A percentile compares a stretch with the other conserved stretches of the same genome.
Conservation (phyloP, 192 early-diverging fungal species). For the Lobosporangium transversale region DNA sequence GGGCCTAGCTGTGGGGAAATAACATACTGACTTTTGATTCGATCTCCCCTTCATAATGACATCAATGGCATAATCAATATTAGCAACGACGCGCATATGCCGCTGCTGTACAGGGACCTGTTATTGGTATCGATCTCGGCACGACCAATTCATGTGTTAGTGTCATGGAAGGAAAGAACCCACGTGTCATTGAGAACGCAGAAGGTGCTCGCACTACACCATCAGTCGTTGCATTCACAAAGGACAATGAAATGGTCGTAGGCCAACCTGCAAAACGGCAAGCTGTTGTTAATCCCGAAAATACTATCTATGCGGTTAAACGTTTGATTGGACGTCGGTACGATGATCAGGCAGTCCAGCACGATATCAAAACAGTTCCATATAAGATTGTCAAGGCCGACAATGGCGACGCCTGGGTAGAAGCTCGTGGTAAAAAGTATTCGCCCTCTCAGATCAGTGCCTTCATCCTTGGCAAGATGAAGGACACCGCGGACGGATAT, state of each 20-base stretch:
- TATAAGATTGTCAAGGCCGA: slow-evolving; percentile 95
- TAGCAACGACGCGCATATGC: slow-evolving; percentile 47
- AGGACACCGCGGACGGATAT: slow-evolving; percentile 91
- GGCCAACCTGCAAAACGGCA: slow-evolving; percentile 98
- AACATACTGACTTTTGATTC: too few species aligned
- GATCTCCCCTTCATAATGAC: too few species aligned
- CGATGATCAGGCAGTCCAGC: slow-evolving; percentile 87
- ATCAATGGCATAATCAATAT: too few species aligned
- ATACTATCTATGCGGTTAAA: slow-evolving; percentile 98
- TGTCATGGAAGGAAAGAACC: slow-evolving; percentile 98
- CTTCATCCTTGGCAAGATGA: slow-evolving; percentile 99
- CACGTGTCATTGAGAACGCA: slow-evolving; percentile 96
- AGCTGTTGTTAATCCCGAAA: slow-evolving; percentile 97
- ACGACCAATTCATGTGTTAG: slow-evolving; percentile 99
- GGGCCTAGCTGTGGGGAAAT: too few species aligned
- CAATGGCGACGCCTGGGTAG: slow-evolving; percentile 99
- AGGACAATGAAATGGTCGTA: slow-evolving; percentile 96
- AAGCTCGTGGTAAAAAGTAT: slow-evolving; percentile 94
- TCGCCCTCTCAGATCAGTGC: slow-evolving; percentile 96
- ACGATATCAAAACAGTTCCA: slow-evolving; percentile 89
- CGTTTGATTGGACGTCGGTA: slow-evolving; percentile 96
- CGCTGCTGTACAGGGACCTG: slow-evolving; percentile 73
- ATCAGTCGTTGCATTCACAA: slow-evolving; percentile 95
- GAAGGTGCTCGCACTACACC: slow-evolving; percentile 98
- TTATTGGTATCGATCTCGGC: slow-evolving; percentile 99